Evolutionary conservation across 2,329 filamentous ascomycete genomes (phyloP), one percentile per base, ranked within the genome.

Genomic region (Paracoccidioides lutzii): DNA sequence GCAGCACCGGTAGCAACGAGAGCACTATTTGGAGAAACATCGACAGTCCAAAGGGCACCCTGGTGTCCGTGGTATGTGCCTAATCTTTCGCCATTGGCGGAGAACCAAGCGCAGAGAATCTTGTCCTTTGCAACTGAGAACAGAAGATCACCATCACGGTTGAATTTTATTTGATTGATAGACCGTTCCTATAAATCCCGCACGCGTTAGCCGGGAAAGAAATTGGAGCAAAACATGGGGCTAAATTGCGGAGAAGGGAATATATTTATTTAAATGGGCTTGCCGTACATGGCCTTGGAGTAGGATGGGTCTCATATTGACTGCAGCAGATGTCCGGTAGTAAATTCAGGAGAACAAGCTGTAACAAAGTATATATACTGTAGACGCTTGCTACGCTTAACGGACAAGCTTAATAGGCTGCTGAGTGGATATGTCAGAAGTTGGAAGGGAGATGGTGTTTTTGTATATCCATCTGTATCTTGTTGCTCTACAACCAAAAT

Each of bases 21-120:
- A 67, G 87, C 88, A 61, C 86, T 88, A 67, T 90, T 90, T 62
- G 91, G 90, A 76, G 95, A 88, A 69, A 95, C 86, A 71, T 98
- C 93, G 74, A 98, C 87, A 60, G 93, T 96, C 93, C 93, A 98
- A 78, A 98, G 87, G 66, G 93, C 91, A 76, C 93, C 93, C 74
- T 94, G 87, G 76, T 98, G 93, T 73, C 93, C 93, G 71, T 88
- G 85, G 78, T 97, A 98, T 66, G 91, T 93, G 68, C 93, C 93
- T 67, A 97, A 81, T 67, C 93, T 87, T 80, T 98, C 93, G 76
- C 93, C 93, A 75, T 98, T 98, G 78, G 94, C 90, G 62, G 90
- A 86, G 76, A 83, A 97, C 93, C 93, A 98, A 62, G 83, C 91
- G 80, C 91, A 95, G 68, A 96, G 89, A 69, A 94, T 83, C 76